Base-by-base conservation (phyloP, 2,329 filamentous ascomycete genomes). In the Phialophora verrucosa region DNA sequence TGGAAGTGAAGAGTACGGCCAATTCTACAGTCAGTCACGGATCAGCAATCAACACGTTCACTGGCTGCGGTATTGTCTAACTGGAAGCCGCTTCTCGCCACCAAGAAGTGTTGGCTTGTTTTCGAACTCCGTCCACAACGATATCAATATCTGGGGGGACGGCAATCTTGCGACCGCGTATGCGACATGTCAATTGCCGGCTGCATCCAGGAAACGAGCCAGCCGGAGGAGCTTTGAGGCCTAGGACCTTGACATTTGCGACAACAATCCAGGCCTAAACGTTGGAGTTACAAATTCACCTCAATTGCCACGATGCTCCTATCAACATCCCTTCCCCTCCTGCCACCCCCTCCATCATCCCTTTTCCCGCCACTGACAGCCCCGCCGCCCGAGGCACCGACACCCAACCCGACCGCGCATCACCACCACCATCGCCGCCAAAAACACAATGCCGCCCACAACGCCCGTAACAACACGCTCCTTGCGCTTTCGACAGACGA, bases 401-500 rank as follows among this genome's bases (percentile, higher is more conserved):
- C 53, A 38, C 6, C 31, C 10, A 20, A 11, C 11, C 53, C 25
- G n/a, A 20, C 59, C 12, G 31, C 50, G 17, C 35, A 64, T 25
- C 62, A 49, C 38, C 50, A 64, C 17, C 64, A 49, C 51, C 50
- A 54, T 12, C 66, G 69, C 42, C 69, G 71, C 10, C 53, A 47
- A n/a, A 69, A 70, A 51, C 51, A 69, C 38, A 47, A 69, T 49
- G 44, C 59, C 32, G 54, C 49, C n/a, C 17, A 56, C 35, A 62
- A 65, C 27, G 63, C 63, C 31, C 67, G 72, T 84, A 89, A 78
- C 29, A 83, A 85, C 54, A 66, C 69, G 1, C 87, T 97, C 3
- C 86, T 90, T 10, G 84, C 89, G 1, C 86, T 97, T 11, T 83
- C 86, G 29, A 81, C 87, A 50, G 94, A 97, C 76, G 95, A 98